Conservation (phyloP, 257 asterid species). For the Nicotiana attenuata region DNA sequence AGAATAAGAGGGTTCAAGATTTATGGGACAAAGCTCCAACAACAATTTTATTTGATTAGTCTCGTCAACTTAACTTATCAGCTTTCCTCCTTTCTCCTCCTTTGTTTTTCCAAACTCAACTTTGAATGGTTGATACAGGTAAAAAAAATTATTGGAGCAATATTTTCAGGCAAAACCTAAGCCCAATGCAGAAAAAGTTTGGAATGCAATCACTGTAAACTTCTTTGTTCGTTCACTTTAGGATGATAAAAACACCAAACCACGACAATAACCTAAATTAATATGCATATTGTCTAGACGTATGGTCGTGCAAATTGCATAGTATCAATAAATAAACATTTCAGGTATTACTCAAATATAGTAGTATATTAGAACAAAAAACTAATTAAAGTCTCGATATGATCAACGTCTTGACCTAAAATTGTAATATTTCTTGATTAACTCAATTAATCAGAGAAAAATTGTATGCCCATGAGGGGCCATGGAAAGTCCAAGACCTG, state of each 20-base stretch:
- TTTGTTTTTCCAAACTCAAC: neutral
- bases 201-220: neutral
- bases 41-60: too few species aligned
- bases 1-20: too few species aligned
- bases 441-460: neutral
- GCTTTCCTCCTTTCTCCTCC: too few species aligned
- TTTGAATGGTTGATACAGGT: neutral
- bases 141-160: neutral
- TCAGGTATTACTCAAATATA: too few species aligned
- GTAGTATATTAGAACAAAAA: too few species aligned
- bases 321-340: too few species aligned
- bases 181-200: neutral
- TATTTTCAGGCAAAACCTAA: neutral
- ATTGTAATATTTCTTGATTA: neutral
- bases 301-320: too few species aligned
- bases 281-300: too few species aligned
- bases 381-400: neutral
- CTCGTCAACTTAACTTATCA: too few species aligned
- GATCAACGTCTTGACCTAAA: neutral
- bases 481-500: constrained; percentile 32
- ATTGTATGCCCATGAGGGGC: constrained; percentile 23
- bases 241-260: too few species aligned
- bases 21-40: too few species aligned
- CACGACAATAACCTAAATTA: too few species aligned
- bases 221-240: neutral